Evolutionary conservation across 352 stramenopile species (phyloP).

Genomic region (Phytophthora uliginosa): DNA sequence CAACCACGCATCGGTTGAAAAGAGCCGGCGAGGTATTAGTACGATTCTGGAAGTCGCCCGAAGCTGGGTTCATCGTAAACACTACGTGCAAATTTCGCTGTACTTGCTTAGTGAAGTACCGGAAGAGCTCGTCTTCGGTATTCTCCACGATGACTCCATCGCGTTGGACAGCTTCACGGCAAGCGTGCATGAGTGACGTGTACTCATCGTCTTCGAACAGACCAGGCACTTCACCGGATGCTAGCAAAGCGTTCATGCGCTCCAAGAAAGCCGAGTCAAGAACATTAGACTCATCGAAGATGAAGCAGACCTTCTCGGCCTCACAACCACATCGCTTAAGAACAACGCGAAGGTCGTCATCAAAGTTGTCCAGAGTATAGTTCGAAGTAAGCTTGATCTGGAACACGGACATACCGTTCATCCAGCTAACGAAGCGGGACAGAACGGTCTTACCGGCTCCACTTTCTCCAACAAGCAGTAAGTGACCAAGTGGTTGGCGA

Average conservation of each 20-base stretch:
- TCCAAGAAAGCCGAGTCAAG: constrained; percentile 99
- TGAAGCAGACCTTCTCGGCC: constrained; percentile 99
- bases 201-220: constrained; percentile 99
- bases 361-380: constrained; percentile 99
- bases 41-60: constrained; percentile 96
- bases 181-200: constrained; percentile 97
- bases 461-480: constrained; percentile 99
- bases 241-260: constrained; percentile 99
- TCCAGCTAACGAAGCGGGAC: constrained; percentile 99
- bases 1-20: constrained; percentile 99
- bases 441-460: constrained; percentile 99
- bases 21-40: constrained; percentile 99
- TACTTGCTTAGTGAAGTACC: constrained; percentile 98
- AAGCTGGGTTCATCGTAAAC: constrained; percentile 99
- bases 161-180: constrained; percentile 95
- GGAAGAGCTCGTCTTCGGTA: constrained; percentile 96
- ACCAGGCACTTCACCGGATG: constrained; percentile 99
- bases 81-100: constrained; percentile 99
- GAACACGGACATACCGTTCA: constrained; percentile 99
- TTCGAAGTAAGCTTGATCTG: constrained; percentile 99
- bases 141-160: constrained; percentile 93
- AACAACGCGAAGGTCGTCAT: constrained; percentile 98
- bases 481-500: constrained; percentile 98
- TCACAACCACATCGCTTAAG: constrained; percentile 98
- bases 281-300: constrained; percentile 99